Evolutionary conservation across 371 early-diverging fungal genomes (phyloP).

Genomic region (Nematocida major): DNA sequence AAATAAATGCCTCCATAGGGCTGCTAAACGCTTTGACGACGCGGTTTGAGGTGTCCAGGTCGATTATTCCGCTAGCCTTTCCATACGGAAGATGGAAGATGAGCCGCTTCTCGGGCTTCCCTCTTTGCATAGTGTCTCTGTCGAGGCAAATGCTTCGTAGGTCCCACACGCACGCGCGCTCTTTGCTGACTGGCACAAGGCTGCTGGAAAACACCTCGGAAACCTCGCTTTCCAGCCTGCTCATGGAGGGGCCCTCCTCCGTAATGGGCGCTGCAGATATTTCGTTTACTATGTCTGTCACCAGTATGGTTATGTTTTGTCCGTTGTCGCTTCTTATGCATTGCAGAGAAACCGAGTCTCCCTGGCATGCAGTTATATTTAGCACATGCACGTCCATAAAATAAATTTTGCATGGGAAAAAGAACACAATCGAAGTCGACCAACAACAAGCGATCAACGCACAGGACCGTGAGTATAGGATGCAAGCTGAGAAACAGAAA

Average conservation of each 20-base stretch:
- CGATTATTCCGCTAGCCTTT: not conserved
- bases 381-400: constrained; percentile 25
- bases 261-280: not conserved
- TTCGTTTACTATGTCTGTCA: constrained; percentile 9
- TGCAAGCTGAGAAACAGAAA: constrained; percentile 46
- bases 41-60: not conserved
- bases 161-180: not conserved
- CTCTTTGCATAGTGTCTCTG: not conserved
- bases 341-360: not conserved
- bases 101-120: not conserved
- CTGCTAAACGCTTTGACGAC: constrained; percentile 52
- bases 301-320: not conserved
- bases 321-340: not conserved
- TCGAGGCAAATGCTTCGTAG: not conserved
- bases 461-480: constrained; percentile 21
- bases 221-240: constrained; percentile 26
- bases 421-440: constrained; percentile 32
- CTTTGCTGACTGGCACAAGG: not conserved
- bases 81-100: not conserved
- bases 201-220: not conserved
- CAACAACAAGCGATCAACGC: constrained; percentile 15
- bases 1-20: constrained; percentile 62
- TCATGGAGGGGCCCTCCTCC: not conserved
- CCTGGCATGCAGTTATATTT: not conserved
- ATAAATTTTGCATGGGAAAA: constrained; percentile 37